Percentiles rank a stretch among this genome's conserved stretches.
Conservation (phyloP, 257 asterid species). For the Galeopsis tetrahit region DNA sequence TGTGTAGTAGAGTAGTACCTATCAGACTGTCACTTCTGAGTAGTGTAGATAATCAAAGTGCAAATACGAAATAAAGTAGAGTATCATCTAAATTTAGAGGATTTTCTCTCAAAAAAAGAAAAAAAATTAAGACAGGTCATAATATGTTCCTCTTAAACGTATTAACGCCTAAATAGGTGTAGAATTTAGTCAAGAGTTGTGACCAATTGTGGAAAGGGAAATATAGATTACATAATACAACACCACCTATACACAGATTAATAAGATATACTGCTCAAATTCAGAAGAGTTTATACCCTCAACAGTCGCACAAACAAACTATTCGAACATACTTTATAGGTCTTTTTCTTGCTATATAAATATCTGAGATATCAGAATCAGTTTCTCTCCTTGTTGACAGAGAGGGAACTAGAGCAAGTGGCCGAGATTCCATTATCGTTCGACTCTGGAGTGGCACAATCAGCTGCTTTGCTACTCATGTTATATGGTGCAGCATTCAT, state of each 20-base stretch:
- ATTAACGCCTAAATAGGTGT: too few species aligned
- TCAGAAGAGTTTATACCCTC: conserved; percentile 9
- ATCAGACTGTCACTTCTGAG: neutral
- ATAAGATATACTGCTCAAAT: conserved; percentile 22
- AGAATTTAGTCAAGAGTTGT: neutral
- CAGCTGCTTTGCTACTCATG: conserved; percentile 44
- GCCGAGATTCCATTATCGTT: conserved; percentile 47
- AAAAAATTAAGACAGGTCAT: too few species aligned
- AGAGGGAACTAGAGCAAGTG: conserved; percentile 45
- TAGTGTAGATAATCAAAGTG: neutral
- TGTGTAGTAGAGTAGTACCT: too few species aligned
- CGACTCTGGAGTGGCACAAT: conserved; percentile 42
- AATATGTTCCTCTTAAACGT: too few species aligned
- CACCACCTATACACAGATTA: conserved; percentile 16
- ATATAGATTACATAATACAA: neutral
- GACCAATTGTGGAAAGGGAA: neutral
- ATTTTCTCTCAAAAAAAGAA: too few species aligned
- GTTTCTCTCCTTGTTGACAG: conserved; percentile 41
- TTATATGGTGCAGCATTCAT: conserved; percentile 67
- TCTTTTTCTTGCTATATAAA: conserved; percentile 21
- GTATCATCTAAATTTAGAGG: too few species aligned
- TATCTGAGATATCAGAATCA: conserved; percentile 17
- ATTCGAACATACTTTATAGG: conserved; percentile 12
- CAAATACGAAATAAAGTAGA: neutral
- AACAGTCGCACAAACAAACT: conserved; percentile 22